phyloP scores from a whole-genome alignment of 805 yeast species.

The Metschnikowia koreensis region DNA sequence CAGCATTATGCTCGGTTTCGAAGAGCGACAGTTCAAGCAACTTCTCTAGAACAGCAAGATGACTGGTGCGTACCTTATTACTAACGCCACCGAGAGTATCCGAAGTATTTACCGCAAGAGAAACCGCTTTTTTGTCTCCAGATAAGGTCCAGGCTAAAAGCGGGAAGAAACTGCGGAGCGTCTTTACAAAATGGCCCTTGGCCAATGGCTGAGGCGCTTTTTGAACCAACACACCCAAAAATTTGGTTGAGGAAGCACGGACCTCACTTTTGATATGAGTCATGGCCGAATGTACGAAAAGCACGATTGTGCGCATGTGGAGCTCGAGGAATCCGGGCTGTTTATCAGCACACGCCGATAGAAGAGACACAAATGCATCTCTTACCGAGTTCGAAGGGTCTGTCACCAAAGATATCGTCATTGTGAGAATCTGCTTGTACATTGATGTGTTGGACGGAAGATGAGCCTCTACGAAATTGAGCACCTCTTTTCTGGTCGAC shows the following conservation, averaged over 20 bases:
- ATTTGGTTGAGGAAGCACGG: constrained; percentile 70
- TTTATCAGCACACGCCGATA: constrained; percentile 45
- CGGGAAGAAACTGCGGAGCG: constrained; percentile 64
- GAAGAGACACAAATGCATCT: constrained; percentile 47
- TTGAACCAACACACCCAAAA: constrained; percentile 57
- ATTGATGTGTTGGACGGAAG: constrained; percentile 52
- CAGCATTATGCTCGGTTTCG: constrained; percentile 20
- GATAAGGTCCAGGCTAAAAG: constrained; percentile 71
- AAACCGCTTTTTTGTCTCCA: constrained; percentile 34
- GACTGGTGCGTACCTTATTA: constrained; percentile 39
- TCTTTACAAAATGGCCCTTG: constrained; percentile 64
- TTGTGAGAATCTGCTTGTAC: constrained; percentile 54
- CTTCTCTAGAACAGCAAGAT: constrained; percentile 41
- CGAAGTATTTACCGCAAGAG: constrained; percentile 35
- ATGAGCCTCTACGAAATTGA: constrained; percentile 50
- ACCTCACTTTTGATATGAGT: constrained; percentile 81
- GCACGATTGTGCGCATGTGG: constrained; percentile 58
- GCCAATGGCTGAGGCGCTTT: constrained; percentile 55
- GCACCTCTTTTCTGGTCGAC: constrained; percentile 68
- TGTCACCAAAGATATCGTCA: constrained; percentile 59
- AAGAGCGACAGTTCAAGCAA: constrained; percentile 48
- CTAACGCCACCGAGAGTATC: constrained; percentile 32
- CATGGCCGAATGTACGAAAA: constrained; percentile 88
- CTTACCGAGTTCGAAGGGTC: constrained; percentile 72
- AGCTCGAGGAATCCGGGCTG: constrained; percentile 58